Evolutionary conservation across 345 rosid genomes (phyloP), one percentile per base, ranked within the genome.

Genomic region (Conringia planisiliqua): DNA sequence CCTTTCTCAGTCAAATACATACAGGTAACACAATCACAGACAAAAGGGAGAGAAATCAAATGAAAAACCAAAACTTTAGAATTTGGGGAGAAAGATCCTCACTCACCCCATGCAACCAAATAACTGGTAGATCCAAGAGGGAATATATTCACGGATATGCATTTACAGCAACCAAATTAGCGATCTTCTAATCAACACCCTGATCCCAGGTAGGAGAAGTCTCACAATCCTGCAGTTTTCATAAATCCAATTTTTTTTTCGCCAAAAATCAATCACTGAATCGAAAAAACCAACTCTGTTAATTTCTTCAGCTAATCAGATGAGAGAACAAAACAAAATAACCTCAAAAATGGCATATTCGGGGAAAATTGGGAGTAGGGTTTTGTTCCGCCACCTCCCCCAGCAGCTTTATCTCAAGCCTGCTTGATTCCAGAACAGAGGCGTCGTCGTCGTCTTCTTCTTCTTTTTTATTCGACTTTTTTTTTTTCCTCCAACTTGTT

Each of bases 21-120:
- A 58, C 0, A 64, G 13, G 44, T 46, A 56, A 44, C 38, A 36
- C 17, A 56, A 30, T 43, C 33, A 48, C 7, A 46, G 10, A 73
- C 0, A 33, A 17, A 10, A 22, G 24, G 11, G 29, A 14, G 30
- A 22, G 55, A 0, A 29, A 27, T 9, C 3, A 54, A 10, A 68
- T 8, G 17, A 73, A 50, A 48, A 11, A 54, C 10, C 42, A 55
- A 14, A 29, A 6, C 58, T 38, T 39, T 56, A 65, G 24, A 72
- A 10, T 43, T 55, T 36, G 58, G 35, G 57, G 56, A 76, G 72
- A 71, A 29, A 68, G 71, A 66, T 68, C 71, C 60, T 66, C 44
- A 81, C 88, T 83, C 65, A 90, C 91, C 88, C 86, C 92, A 85
- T 86, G 83, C 87, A 86, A 46, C 84, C 83, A 68, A 87, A 30